Evolutionary conservation across 805 yeast genomes (phyloP).

Genomic region (Candida andamanensis): DNA sequence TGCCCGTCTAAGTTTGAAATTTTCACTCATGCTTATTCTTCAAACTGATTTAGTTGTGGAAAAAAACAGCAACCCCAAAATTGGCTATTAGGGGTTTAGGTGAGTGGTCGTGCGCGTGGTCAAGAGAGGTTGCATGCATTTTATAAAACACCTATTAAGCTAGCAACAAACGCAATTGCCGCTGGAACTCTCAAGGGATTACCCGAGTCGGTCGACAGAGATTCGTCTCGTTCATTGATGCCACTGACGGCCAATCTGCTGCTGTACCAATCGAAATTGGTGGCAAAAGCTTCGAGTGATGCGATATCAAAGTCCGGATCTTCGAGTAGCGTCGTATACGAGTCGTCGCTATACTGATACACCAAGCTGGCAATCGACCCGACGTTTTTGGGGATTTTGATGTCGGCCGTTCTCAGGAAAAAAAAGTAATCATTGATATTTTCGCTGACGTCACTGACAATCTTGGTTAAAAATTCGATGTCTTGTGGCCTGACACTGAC

Average conservation of each 20-base stretch:
- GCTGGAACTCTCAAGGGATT: conserved; percentile 2
- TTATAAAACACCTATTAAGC: conserved; percentile 5
- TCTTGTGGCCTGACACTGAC: conserved; percentile 10
- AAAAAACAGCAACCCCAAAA: too few relatives aligned
- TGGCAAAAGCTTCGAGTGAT: conserved; percentile 26
- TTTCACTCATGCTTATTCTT: conserved; percentile 14
- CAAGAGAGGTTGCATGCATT: too few relatives aligned
- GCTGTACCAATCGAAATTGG: conserved; percentile 35
- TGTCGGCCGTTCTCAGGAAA: conserved; percentile 21
- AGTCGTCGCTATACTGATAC: conserved; percentile 29
- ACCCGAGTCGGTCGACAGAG: not conserved
- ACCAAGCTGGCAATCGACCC: conserved; percentile 24
- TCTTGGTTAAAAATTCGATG: conserved; percentile 29
- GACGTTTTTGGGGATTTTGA: conserved; percentile 22
- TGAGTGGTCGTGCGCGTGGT: too few relatives aligned
- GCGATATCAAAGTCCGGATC: conserved; percentile 19
- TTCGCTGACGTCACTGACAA: conserved; percentile 28
- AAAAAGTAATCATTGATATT: conserved; percentile 22
- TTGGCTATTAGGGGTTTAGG: too few relatives aligned
- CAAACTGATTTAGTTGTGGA: too few relatives aligned
- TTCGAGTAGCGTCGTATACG: conserved; percentile 33
- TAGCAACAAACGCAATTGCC: conserved; percentile 5
- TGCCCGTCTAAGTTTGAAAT: conserved; percentile 13
- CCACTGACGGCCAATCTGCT: conserved; percentile 10
- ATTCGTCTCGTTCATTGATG: conserved; percentile 2